phyloP scores from a whole-genome alignment of 2,329 filamentous ascomycete genomes.

The Cadophora sp. region DNA sequence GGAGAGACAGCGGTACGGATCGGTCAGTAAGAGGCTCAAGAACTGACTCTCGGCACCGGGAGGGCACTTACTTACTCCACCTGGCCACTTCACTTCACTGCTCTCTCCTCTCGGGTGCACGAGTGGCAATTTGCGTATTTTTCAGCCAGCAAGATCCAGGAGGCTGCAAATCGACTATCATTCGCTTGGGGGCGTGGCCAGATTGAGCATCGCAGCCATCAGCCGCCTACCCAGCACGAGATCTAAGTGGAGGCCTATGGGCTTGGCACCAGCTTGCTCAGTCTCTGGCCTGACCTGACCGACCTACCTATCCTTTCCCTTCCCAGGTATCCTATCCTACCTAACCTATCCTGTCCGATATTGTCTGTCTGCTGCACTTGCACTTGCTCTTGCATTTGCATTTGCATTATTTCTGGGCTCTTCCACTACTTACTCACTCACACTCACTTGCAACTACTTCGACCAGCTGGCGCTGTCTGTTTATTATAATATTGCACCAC shows the following conservation, averaged over 20 bases:
- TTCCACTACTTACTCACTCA: not conserved
- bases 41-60: slow-evolving; percentile 13
- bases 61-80: not conserved
- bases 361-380: slow-evolving; percentile 21
- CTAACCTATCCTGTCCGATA: not conserved
- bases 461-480: not conserved
- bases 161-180: slow-evolving; percentile 25
- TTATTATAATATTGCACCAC: slow-evolving; percentile 1
- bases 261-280: slow-evolving; percentile 26
- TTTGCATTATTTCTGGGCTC: slow-evolving; percentile 3
- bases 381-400: too few species aligned
- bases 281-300: not conserved
- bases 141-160: not conserved
- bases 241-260: slow-evolving; percentile 30
- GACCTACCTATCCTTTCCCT: too few species aligned
- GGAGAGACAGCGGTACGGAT: not conserved
- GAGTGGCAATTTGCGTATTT: slow-evolving; percentile 17
- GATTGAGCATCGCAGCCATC: slow-evolving; percentile 37
- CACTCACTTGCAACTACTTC: not conserved
- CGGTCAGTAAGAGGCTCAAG: slow-evolving; percentile 15
- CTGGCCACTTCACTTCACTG: not conserved
- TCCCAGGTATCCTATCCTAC: not conserved
- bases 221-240: slow-evolving; percentile 33
- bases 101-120: not conserved
- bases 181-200: slow-evolving; percentile 35